A percentile compares a stretch with the other conserved stretches of the same genome.
Conservation (phyloP, 1,284 basidiomycete genomes). For the Malassezia psittaci region DNA sequence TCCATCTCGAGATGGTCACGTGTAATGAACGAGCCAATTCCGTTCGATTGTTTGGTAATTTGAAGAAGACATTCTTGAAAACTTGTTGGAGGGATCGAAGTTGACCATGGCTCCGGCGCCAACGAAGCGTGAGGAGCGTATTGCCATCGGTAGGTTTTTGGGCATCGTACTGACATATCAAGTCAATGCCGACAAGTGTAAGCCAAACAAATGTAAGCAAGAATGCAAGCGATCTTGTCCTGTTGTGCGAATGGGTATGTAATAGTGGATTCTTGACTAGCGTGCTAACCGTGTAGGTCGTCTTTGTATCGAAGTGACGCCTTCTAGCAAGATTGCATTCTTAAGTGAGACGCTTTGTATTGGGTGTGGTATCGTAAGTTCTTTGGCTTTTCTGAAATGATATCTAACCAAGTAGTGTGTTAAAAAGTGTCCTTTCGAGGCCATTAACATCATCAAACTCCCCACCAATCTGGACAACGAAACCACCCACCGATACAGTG, state of each 20-base stretch:
- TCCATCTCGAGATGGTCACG: not conserved
- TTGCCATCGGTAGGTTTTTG: constrained; percentile 33
- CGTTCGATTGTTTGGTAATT: constrained; percentile 1
- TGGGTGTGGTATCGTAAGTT: constrained; percentile 42
- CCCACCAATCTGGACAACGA: constrained; percentile 47
- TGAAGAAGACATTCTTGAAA: not conserved
- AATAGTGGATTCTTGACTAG: not conserved
- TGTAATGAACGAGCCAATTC: constrained; percentile 5
- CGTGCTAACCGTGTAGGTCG: constrained; percentile 12
- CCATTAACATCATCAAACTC: constrained; percentile 48
- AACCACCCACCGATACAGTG: constrained; percentile 47
- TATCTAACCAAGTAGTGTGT: constrained; percentile 21
- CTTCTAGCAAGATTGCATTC: constrained; percentile 43
- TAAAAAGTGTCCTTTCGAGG: constrained; percentile 48
- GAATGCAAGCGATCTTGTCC: constrained; percentile 48
- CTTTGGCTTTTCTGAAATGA: not conserved
- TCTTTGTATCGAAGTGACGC: constrained; percentile 42
- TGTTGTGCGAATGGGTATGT: constrained; percentile 40
- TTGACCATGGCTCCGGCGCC: constrained; percentile 18
- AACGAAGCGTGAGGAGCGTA: constrained; percentile 41
- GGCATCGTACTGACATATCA: not conserved
- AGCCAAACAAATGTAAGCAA: constrained; percentile 46
- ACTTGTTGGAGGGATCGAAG: not conserved
- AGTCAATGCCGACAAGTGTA: constrained; percentile 47
- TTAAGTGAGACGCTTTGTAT: constrained; percentile 47